phyloP scores from a whole-genome alignment of 495 filamentous ascomycete genomes.

The Aspergillus campestris region DNA sequence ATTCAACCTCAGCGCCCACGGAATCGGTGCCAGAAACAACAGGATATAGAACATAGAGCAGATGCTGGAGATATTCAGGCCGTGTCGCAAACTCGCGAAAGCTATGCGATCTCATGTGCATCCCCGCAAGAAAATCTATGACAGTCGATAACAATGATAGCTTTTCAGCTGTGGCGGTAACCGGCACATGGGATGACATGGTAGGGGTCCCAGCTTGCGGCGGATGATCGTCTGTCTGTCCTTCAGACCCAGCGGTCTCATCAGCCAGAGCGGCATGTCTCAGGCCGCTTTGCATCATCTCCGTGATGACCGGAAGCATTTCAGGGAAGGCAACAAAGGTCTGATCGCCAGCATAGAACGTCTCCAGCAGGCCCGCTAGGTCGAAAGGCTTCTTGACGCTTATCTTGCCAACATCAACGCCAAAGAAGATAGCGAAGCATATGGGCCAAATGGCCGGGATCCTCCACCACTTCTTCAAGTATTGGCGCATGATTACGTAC shows the following conservation, averaged over 20 bases:
- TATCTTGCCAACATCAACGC: constrained; percentile 65
- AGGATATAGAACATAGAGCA: constrained; percentile 75
- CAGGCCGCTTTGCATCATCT: constrained; percentile 79
- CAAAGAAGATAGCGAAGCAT: constrained; percentile 84
- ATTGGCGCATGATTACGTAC: constrained; percentile 72
- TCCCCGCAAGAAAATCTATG: constrained; percentile 67
- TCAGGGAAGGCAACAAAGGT: constrained; percentile 66
- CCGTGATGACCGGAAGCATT: constrained; percentile 69
- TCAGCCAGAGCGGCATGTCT: constrained; percentile 35
- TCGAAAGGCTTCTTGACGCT: constrained; percentile 67
- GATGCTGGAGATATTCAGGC: constrained; percentile 68
- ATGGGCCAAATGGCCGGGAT: constrained; percentile 78
- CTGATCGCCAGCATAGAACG: constrained; percentile 48
- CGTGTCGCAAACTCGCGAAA: constrained; percentile 75
- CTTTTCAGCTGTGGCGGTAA: constrained; percentile 10
- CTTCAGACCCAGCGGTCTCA: not conserved
- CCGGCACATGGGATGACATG: constrained; percentile 8
- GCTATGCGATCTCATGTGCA: constrained; percentile 59
- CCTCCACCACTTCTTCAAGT: constrained; percentile 84
- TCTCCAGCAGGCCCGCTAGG: constrained; percentile 59
- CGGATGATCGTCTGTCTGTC: not conserved
- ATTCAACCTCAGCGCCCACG: constrained; percentile 71
- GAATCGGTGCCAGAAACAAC: constrained; percentile 76
- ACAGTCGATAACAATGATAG: constrained; percentile 55
- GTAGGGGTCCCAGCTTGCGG: constrained; percentile 6